Evolutionary conservation across 1,139 yeast genomes (phyloP).

Genomic region (Debaryomycetaceae sp.): DNA sequence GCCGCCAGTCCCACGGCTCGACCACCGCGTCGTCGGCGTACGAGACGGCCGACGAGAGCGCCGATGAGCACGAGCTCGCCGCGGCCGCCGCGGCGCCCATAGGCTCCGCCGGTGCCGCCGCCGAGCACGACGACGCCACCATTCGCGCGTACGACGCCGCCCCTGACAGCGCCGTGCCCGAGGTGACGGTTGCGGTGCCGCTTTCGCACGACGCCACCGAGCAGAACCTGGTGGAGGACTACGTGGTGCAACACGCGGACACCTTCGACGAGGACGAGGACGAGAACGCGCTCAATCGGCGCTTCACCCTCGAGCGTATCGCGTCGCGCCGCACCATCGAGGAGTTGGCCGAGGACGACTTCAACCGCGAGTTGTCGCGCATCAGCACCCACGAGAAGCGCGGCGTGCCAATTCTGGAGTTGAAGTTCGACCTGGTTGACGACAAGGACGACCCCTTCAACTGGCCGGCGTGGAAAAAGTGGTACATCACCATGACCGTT

Average conservation of each 20-base stretch:
- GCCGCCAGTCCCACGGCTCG: constrained; percentile 8
- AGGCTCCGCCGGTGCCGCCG: constrained; percentile 2
- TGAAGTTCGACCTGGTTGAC: constrained; percentile 59
- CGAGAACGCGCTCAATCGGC: constrained; percentile 20
- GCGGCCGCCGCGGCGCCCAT: constrained; percentile 1
- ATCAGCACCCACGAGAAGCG: constrained; percentile 8
- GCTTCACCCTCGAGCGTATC: constrained; percentile 17
- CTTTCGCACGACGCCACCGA: background rate
- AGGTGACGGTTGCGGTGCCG: background rate
- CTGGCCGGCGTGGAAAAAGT: constrained; percentile 60
- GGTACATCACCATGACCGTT: constrained; percentile 60
- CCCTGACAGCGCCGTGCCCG: background rate
- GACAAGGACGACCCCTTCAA: constrained; percentile 63
- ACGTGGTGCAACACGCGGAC: constrained; percentile 1
- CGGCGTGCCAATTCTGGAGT: constrained; percentile 24
- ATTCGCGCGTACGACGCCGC: background rate
- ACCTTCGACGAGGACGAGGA: constrained; percentile 3
- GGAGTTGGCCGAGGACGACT: constrained; percentile 10
- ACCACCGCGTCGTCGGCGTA: constrained; percentile 21
- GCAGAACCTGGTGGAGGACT: constrained; percentile 2
- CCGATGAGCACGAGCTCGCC: constrained; percentile 4
- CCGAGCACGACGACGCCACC: background rate
- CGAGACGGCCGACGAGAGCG: constrained; percentile 33
- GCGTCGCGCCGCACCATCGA: constrained; percentile 17
- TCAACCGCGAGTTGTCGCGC: constrained; percentile 9